Evolutionary conservation across 169 alveolate genomes (phyloP).

Genomic region (Blepharisma undulans): DNA sequence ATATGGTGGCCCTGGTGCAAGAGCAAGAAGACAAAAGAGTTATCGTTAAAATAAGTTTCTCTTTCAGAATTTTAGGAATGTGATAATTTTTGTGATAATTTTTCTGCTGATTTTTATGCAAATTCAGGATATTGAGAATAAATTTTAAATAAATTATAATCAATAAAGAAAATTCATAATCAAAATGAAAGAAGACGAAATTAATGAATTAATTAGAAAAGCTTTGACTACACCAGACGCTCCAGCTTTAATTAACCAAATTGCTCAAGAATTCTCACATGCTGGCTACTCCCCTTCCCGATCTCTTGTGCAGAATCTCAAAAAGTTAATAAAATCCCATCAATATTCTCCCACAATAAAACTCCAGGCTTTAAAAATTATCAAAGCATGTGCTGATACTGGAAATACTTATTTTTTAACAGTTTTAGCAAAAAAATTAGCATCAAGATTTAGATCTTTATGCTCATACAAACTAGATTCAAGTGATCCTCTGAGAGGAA

Average conservation of each 20-base stretch:
- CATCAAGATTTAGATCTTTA: not conserved
- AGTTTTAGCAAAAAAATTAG: not conserved
- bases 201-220: not conserved
- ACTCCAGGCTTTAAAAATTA: not conserved
- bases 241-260: not conserved
- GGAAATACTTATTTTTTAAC: not conserved
- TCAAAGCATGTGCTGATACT: not conserved
- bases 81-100: too few species aligned
- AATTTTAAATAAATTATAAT: too few species aligned
- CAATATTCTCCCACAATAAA: not conserved
- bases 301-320: not conserved
- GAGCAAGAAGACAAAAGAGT: constrained; percentile 98
- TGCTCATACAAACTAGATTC: not conserved
- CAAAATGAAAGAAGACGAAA: not conserved
- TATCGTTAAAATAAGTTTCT: constrained; percentile 89
- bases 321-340: not conserved
- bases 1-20: constrained; percentile 99
- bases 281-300: not conserved
- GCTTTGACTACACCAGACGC: not conserved
- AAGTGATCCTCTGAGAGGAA: not conserved
- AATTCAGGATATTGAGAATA: too few species aligned
- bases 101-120: too few species aligned
- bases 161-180: not conserved
- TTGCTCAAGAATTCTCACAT: not conserved
- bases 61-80: not conserved